phyloP scores from a whole-genome alignment of 1,284 basidiomycete genomes.

The Sanghuangporus baumii region DNA sequence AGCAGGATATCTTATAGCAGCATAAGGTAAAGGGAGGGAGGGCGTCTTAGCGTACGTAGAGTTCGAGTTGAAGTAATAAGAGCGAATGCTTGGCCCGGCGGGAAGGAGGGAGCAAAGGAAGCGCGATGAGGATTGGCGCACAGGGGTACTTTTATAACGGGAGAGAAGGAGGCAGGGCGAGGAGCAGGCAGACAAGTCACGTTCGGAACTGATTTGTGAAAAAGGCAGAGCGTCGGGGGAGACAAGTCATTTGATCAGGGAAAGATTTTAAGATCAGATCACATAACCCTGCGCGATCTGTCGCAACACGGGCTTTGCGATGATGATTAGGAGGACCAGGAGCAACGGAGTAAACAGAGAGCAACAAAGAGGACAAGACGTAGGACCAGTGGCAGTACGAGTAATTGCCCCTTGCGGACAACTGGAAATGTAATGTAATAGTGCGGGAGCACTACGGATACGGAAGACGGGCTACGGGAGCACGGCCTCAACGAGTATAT shows the following conservation, averaged over 20 bases:
- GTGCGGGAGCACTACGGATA: not conserved
- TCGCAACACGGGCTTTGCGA: not conserved
- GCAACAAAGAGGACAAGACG: not conserved
- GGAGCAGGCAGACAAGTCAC: not conserved
- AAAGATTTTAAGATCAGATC: slow-evolving; percentile 3
- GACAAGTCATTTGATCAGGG: slow-evolving; percentile 4
- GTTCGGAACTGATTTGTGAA: not conserved
- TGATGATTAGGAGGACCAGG: not conserved
- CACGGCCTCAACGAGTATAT: no score
- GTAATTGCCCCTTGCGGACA: not conserved
- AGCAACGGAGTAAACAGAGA: not conserved
- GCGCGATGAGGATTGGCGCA: slow-evolving; percentile 8
- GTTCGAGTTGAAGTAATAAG: not conserved
- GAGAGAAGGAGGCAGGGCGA: not conserved
- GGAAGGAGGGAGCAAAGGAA: slow-evolving; percentile 5
- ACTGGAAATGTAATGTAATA: not conserved
- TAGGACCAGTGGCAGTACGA: not conserved
- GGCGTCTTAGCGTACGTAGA: not conserved
- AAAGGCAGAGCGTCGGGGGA: not conserved
- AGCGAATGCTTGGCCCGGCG: slow-evolving; percentile 2
- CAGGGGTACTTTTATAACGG: slow-evolving; percentile 6
- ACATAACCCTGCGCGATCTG: slow-evolving; percentile 7
- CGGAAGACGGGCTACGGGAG: not conserved
- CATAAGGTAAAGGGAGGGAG: not conserved
- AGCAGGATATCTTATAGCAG: not conserved